A percentile compares a stretch with the other conserved stretches of the same genome.
These are phyloP conservation scores for Colletotrichum agaves DNA, from an alignment of 2,329 filamentous ascomycete genomes.

Conservation along the genomic window DNA sequence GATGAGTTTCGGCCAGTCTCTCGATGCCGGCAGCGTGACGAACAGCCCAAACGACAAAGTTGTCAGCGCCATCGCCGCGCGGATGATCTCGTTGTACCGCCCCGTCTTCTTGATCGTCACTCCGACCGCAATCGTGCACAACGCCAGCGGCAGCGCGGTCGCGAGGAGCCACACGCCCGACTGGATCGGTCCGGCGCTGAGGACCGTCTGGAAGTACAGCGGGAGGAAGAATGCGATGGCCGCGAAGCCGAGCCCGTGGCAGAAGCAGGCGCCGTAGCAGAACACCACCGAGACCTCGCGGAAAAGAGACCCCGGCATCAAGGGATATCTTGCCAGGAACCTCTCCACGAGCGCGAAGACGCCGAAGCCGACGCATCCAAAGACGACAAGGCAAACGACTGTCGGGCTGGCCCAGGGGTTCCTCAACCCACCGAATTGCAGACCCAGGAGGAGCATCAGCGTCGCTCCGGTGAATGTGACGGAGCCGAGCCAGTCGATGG, in stretches of 20 bases:
- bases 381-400: constrained; percentile 81
- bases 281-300: constrained; percentile 72
- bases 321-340: constrained; percentile 78
- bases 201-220: constrained; percentile 84
- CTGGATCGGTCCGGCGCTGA: constrained; percentile 74
- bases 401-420: constrained; percentile 80
- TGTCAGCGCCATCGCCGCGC: constrained; percentile 66
- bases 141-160: constrained; percentile 73
- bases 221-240: constrained; percentile 83
- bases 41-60: constrained; percentile 73
- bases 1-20: constrained; percentile 66
- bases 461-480: constrained; percentile 77
- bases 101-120: constrained; percentile 72
- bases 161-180: constrained; percentile 82
- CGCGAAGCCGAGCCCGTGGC: constrained; percentile 83
- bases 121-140: constrained; percentile 68
- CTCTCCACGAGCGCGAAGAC: constrained; percentile 80
- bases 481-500: constrained; percentile 69
- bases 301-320: constrained; percentile 82
- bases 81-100: constrained; percentile 71
- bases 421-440: constrained; percentile 83
- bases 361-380: constrained; percentile 71
- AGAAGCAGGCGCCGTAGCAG: constrained; percentile 73
- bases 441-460: constrained; percentile 85
- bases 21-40: constrained; percentile 67